Base-by-base conservation (phyloP, 768 basidiomycete species). In the Hypsizygus marmoreus region DNA sequence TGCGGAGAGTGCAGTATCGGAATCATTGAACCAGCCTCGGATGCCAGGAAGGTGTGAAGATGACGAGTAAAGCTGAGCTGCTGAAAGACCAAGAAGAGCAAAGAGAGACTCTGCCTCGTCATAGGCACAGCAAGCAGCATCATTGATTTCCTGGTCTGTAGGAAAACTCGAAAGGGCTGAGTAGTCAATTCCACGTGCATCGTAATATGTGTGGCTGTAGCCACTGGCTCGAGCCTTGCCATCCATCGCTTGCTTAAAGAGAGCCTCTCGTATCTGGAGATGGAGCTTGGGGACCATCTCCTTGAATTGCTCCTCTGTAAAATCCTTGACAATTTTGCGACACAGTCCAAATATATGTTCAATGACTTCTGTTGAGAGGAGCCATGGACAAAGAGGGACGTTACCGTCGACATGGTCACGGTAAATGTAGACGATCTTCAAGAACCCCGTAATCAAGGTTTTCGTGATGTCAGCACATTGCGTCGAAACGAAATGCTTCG, bases 291-390 rank as follows among this genome's bases (percentile, higher is more conserved):
- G 65, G 6, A 59, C 43, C 50, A 64, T 60, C 31, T 44, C 52
- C 12, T 51, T 22, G 43, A 62, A 60, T 45, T 74, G 67, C 2
- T 60, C 51, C 17, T 64, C 34, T 0, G 63, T 64, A 53, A 73
- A 73, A 45, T 73, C 71, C 11, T 53, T 53, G 30, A 68, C 35
- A 4, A 71, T 52, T 14, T 61, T 28, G 0, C 71, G 63, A 2
- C 46, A 23, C 4, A 49, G 33, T 0, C 67, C 72, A 45, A 69
- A 72, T 8, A 60, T 19, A 46, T 73, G 71, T 44, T 72, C 69
- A 38, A 56, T 58, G 1, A 56, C 34, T 44, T 73, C 70, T 2
- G 50, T 70, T 0, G 58, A 64, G 40, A 66, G 63, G 1, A 65
- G 45, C 68, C 70, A 72, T n/a, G 33, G 43, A 22, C 40, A 38